A percentile compares a stretch with the other conserved stretches of the same genome.
Conservation (phyloP, 208 protist genomes). For the Tetramitus jugosus region DNA sequence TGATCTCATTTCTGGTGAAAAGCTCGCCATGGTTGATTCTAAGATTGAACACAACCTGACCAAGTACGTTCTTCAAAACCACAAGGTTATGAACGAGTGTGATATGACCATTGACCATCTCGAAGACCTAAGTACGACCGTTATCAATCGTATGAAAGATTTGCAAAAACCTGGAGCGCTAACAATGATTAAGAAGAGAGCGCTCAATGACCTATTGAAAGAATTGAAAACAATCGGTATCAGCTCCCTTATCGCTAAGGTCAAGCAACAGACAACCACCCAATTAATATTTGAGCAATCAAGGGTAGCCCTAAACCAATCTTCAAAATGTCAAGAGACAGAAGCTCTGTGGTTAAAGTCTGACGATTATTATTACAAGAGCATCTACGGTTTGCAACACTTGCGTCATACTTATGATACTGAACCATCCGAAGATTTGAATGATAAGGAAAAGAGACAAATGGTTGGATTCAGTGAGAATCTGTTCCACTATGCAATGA, state of each 20-base stretch:
- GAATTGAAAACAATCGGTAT: background rate
- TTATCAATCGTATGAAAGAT: background rate
- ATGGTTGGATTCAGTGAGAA: conserved; percentile 12
- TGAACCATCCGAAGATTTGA: background rate
- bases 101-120: background rate
- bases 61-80: background rate
- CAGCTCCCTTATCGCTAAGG: background rate
- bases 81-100: background rate
- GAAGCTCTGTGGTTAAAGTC: background rate
- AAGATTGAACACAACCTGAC: background rate
- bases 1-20: background rate
- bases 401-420: background rate
- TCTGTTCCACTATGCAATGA: background rate
- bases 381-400: background rate
- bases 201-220: background rate
- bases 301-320: background rate
- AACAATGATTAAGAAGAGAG: conserved; percentile 3
- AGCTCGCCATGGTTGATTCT: background rate
- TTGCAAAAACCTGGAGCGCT: background rate
- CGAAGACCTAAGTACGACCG: background rate
- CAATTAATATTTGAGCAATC: background rate
- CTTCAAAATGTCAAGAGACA: background rate
- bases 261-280: background rate
- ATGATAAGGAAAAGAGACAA: background rate
- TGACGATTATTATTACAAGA: conserved; percentile 19